Base-by-base conservation (phyloP, 2,329 filamentous ascomycete species). In the Colletotrichum sp. region DNA sequence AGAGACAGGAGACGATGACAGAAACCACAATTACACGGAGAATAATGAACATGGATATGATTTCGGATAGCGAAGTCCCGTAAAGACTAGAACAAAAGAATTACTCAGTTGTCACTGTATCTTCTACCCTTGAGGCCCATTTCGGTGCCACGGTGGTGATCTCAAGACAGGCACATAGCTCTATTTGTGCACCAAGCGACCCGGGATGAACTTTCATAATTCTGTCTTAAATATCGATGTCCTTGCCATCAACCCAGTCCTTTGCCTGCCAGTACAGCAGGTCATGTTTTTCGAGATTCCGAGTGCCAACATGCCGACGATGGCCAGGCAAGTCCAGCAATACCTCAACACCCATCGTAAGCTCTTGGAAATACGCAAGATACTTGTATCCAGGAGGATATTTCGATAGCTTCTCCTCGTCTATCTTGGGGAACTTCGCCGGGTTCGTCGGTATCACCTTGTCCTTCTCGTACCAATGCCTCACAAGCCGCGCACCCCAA, bases 401-500 rank as follows among this genome's bases (percentile, higher is more conserved):
- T 9, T 24, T 57, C 1, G 24, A 12, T 21, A 57, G 15, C 52
- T 57, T 57, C 24, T 57, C 52, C 52, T 57, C 52, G 24, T 57
- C 24, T 15, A 57, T 57, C 2, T 57, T 28, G 13, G 52, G 52
- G 15, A 57, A 57, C n/a, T 57, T 57, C 1, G 24, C 52, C 24
- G 52, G 52, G 13, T 57, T 57, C 8, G 52, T 57, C 13, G 52
- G 52, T 57, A 57, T 57, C 7, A 57, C 24, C 13, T 57, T 57
- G 52, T 57, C 52, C 52, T 57, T 57, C 24, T 57, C 52, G 0
- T 28, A 57, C 52, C 52, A 57, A 16, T 57, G 52, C 52, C 52
- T 57, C 21, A 57, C 52, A 15, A 57, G 24, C 4, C 52, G 52
- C 2, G 52, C 52, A 16, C 84, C 82, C 87, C 88, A 89, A 3